A percentile compares a stretch with the other conserved stretches of the same genome.
Evolutionary conservation across 805 yeast genomes (phyloP).

Genomic region (Yarrowia sp.): DNA sequence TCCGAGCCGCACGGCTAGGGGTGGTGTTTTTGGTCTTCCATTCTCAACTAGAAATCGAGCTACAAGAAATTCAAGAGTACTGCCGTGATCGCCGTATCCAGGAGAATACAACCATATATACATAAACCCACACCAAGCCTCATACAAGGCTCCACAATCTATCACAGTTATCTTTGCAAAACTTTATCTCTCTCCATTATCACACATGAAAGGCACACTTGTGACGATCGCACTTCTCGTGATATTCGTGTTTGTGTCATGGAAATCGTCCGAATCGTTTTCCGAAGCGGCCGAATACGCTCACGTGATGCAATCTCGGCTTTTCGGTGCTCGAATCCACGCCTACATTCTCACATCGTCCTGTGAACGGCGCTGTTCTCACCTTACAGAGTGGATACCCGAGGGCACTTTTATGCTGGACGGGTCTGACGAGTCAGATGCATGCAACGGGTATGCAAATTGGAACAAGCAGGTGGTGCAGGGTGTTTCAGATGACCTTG

Average conservation of each 20-base stretch:
- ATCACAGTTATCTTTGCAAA: too few relatives aligned
- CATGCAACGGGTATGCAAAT: neutral
- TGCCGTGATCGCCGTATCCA: too few relatives aligned
- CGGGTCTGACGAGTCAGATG: neutral
- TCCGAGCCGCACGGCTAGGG: too few relatives aligned
- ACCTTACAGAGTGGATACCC: neutral
- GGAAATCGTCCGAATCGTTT: neutral
- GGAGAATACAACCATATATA: too few relatives aligned
- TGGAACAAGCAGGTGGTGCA: neutral
- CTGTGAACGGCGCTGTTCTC: neutral
- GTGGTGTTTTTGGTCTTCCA: too few relatives aligned
- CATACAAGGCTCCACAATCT: too few relatives aligned
- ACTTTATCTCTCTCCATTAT: too few relatives aligned
- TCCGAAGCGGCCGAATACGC: neutral
- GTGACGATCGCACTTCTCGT: too few relatives aligned
- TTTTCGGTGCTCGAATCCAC: neutral
- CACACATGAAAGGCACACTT: too few relatives aligned
- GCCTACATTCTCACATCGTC: neutral
- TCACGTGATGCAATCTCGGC: neutral
- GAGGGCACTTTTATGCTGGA: neutral
- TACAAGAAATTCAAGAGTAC: too few relatives aligned
- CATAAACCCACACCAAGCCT: too few relatives aligned
- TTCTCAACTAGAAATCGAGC: too few relatives aligned
- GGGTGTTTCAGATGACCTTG: neutral
- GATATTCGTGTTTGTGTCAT: neutral